Evolutionary conservation across 176 grass and related monocot species (phyloP).

Genomic region (Themeda triandra): DNA sequence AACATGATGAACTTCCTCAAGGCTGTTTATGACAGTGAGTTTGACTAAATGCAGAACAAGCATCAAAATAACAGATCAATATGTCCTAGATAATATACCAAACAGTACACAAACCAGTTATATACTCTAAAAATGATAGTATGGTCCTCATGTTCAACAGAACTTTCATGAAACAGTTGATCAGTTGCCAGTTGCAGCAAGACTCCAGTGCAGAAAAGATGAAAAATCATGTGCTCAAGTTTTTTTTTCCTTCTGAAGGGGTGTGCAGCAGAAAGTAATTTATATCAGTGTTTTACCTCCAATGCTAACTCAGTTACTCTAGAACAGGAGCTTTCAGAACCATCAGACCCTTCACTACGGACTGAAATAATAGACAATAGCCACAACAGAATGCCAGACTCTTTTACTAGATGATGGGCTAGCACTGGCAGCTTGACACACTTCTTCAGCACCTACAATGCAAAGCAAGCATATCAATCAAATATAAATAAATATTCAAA

Average conservation of each 20-base stretch:
- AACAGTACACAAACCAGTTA: not conserved
- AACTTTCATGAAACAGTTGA: conserved; percentile 3
- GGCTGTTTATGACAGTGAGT: not conserved
- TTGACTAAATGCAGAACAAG: not conserved
- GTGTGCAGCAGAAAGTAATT: conserved; percentile 16
- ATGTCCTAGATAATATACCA: not conserved
- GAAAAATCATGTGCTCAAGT: not conserved
- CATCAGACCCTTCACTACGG: conserved; percentile 18
- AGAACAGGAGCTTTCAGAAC: conserved; percentile 32
- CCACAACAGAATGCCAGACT: conserved; percentile 78
- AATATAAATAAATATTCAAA: conserved; percentile 31
- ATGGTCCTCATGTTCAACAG: conserved; percentile 17
- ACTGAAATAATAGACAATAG: conserved; percentile 71
- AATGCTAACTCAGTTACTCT: conserved; percentile 59
- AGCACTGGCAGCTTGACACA: conserved; percentile 66
- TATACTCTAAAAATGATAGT: not conserved
- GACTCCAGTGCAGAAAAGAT: not conserved
- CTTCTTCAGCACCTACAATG: conserved; percentile 81
- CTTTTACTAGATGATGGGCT: conserved; percentile 68
- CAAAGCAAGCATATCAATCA: conserved; percentile 27
- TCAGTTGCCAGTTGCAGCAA: conserved; percentile 6
- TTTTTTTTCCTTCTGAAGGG: not conserved
- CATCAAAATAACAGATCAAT: not conserved
- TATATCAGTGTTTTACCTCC: conserved; percentile 48
- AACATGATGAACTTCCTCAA: not conserved